Conservation (phyloP, 768 basidiomycete species). For the Mycena galopus region DNA sequence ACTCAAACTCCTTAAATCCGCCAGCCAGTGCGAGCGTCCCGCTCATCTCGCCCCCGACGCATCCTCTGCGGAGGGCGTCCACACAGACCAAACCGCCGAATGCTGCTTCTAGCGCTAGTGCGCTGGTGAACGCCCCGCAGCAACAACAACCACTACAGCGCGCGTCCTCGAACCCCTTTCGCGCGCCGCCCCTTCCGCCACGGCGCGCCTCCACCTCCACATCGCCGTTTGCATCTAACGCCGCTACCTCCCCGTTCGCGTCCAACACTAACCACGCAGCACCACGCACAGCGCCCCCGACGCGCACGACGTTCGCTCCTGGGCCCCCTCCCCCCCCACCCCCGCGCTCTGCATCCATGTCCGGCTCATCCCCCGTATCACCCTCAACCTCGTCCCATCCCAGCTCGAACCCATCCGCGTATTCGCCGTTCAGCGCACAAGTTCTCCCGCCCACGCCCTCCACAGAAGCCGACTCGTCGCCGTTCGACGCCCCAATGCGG, state of each 20-base stretch:
- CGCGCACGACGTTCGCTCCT: background rate
- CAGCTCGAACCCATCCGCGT: no score
- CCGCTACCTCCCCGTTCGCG: background rate
- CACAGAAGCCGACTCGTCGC: background rate
- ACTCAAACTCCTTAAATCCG: background rate
- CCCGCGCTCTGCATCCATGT: background rate
- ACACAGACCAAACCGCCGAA: background rate
- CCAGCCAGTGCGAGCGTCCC: background rate
- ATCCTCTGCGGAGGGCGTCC: slow-evolving; percentile 25
- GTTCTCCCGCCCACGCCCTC: background rate
- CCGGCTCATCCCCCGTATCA: no score
- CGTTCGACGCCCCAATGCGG: background rate
- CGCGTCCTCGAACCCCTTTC: slow-evolving; percentile 12
- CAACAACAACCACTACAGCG: background rate
- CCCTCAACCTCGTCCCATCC: no score
- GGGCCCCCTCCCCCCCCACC: background rate
- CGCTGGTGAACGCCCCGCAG: background rate
- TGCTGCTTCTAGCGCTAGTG: background rate
- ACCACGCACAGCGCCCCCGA: slow-evolving; percentile 10
- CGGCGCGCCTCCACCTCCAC: slow-evolving; percentile 18
- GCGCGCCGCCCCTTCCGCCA: slow-evolving; percentile 16
- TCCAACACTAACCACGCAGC: background rate
- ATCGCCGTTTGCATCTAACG: background rate
- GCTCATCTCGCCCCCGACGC: slow-evolving; percentile 4
- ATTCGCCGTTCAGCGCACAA: background rate